Evolutionary conservation across 1,284 basidiomycete genomes (phyloP), one percentile per base, ranked within the genome.

Genomic region (Lignosus rhinocerotis): DNA sequence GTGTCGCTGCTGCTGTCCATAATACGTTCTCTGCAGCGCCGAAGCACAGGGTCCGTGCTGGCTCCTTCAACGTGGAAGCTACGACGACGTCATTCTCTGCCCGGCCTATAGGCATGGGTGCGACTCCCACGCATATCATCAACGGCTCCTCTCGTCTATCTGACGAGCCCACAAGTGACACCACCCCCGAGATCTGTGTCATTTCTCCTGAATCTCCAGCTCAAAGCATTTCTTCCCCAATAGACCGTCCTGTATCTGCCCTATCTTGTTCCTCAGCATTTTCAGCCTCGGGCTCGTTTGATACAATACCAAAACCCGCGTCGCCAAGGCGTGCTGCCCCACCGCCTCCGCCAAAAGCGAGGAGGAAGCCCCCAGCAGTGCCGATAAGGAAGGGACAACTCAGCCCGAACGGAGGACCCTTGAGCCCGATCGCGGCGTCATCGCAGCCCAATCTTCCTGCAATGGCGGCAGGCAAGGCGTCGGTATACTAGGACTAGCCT

Each of bases 321-420:
- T 49, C 46, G 9, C 54, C 46, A 34, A 53, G 52, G 52, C 57
- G 52, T 10, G 44, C 43, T 3, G 43, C 52, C 1, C 52, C 52
- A 0, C 52, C 52, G 46, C 45, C 58, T 25, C 66, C 65, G 43
- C 62, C 67, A 6, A 58, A 56, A 19, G 49, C 41, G 52, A 63
- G 25, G 36, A 41, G 34, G 63, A 87, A 86, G 63, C 82, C 87
- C 1, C 86, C 87, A 47, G 84, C 87, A 14, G 76, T 85, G 42
- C 87, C 87, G 4, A 72, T 76, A 2, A 74, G 73, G 47, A 73
- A 71, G 52, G 45, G 53, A 32, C 38, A 50, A 12, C 38, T 42
- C 19, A 47, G 57, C n/a, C 47, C 51, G 9, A 52, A 39, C 21
- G 25, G 51, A 4, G 54, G 53, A 34, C 45, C 60, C 16, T n/a